phyloP scores from a whole-genome alignment of 2,329 filamentous ascomycete species.

The Diplocarpon mali region DNA sequence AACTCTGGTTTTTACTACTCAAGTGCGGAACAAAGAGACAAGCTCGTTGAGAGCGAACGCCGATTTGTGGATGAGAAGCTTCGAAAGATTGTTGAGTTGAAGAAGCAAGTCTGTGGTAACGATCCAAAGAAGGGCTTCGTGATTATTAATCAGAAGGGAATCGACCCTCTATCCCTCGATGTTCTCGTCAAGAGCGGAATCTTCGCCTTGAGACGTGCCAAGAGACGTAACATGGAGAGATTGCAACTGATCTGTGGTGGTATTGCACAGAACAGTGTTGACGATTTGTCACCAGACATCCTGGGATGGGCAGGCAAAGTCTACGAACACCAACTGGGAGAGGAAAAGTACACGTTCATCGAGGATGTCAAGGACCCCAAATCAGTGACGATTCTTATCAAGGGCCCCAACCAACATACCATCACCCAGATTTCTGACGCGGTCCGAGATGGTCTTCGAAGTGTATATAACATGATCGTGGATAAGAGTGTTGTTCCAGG shows the following conservation, averaged over 20 bases:
- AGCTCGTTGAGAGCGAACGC: slow-evolving; percentile 94
- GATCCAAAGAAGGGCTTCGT: slow-evolving; percentile 94
- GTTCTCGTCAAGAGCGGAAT: slow-evolving; percentile 98
- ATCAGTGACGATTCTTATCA: slow-evolving; percentile 94
- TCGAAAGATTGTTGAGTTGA: slow-evolving; percentile 93
- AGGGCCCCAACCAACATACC: slow-evolving; percentile 93
- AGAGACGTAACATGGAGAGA: slow-evolving; percentile 98
- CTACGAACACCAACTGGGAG: slow-evolving; percentile 93
- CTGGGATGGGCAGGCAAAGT: slow-evolving; percentile 94
- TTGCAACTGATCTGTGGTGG: slow-evolving; percentile 92
- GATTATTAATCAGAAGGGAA: slow-evolving; percentile 98
- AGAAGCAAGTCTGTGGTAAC: slow-evolving; percentile 92
- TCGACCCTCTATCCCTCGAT: slow-evolving; percentile 90
- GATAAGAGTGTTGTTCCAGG: slow-evolving; percentile 92
- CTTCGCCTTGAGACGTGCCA: slow-evolving; percentile 83
- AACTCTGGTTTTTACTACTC: slow-evolving; percentile 99
- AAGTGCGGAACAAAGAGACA: slow-evolving; percentile 90
- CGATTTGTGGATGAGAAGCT: slow-evolving; percentile 93
- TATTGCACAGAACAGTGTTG: slow-evolving; percentile 86
- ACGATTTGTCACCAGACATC: slow-evolving; percentile 77
- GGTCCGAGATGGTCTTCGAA: slow-evolving; percentile 85
- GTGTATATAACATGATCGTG: slow-evolving; percentile 99
- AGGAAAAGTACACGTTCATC: slow-evolving; percentile 98
- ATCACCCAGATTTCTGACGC: slow-evolving; percentile 96
- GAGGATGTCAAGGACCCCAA: slow-evolving; percentile 99